Percentiles rank a stretch among this genome's conserved stretches.
Evolutionary conservation across 2,329 filamentous ascomycete species (phyloP).

Genomic region (Thielaviopsis euricoi): DNA sequence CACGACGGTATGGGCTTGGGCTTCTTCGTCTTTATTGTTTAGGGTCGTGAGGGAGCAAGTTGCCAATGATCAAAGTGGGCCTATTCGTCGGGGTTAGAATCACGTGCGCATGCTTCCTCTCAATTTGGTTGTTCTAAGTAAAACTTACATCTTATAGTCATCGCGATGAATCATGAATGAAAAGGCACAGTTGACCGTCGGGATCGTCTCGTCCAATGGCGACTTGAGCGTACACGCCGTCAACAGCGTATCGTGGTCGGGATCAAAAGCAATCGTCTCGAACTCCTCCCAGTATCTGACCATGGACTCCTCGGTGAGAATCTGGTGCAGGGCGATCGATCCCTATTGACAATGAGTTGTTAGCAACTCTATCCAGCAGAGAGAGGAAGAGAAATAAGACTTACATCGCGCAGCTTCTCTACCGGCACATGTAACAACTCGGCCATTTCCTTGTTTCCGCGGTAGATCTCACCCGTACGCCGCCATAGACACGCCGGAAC

Average conservation of each 20-base stretch:
- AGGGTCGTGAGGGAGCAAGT: constrained; percentile 79
- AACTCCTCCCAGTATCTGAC: constrained; percentile 99
- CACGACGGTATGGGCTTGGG: background rate
- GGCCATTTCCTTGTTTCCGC: constrained; percentile 97
- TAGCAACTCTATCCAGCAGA: no score
- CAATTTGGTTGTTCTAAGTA: constrained; percentile 5
- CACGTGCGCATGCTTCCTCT: background rate
- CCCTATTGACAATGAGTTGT: constrained; percentile 39
- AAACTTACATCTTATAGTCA: constrained; percentile 80
- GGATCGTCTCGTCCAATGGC: constrained; percentile 51
- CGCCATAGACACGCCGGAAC: constrained; percentile 96
- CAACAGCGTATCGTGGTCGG: constrained; percentile 81
- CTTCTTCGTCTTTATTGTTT: constrained; percentile 2
- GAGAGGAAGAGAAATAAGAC: constrained; percentile 24
- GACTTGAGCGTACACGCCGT: constrained; percentile 86
- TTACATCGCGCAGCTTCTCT: constrained; percentile 75
- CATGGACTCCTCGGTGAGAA: constrained; percentile 83
- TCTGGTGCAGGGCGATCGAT: constrained; percentile 87
- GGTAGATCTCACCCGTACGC: constrained; percentile 89
- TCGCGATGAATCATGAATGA: constrained; percentile 93
- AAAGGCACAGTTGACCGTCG: constrained; percentile 83
- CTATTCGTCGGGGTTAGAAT: constrained; percentile 27
- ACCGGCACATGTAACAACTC: constrained; percentile 88
- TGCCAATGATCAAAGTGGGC: constrained; percentile 86
- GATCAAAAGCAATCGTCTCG: constrained; percentile 90